These are phyloP conservation scores for Blastobotrys peoriensis DNA, from an alignment of 805 yeast species.

Conservation along the genomic window DNA sequence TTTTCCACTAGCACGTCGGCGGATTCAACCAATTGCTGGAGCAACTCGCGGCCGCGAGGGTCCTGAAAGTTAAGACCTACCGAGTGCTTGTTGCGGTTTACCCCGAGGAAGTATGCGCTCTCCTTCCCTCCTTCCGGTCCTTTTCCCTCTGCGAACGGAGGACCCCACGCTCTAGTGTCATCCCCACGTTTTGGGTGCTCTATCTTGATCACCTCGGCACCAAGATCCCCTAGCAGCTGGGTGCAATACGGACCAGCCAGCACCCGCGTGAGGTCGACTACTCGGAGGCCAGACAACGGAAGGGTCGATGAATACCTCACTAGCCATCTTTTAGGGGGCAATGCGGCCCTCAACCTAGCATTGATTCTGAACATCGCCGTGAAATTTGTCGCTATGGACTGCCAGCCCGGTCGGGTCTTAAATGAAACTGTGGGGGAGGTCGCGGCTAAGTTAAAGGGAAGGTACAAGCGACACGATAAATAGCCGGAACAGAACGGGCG, in stretches of 20 bases:
- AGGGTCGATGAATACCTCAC: slow-evolving; percentile 11
- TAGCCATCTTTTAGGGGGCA: no score
- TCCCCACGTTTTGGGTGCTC: slow-evolving; percentile 39
- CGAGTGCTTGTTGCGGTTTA: slow-evolving; percentile 35
- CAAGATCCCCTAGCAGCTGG: slow-evolving; percentile 37
- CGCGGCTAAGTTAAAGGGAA: no score
- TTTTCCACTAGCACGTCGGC: slow-evolving; percentile 37
- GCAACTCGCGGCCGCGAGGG: slow-evolving; percentile 30
- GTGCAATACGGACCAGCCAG: slow-evolving; percentile 40
- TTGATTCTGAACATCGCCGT: no score
- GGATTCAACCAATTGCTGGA: slow-evolving; percentile 24
- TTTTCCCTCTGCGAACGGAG: slow-evolving; percentile 32
- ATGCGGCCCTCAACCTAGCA: no score
- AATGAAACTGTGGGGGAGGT: no score
- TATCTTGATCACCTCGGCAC: slow-evolving; percentile 38
- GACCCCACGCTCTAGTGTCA: slow-evolving; percentile 41
- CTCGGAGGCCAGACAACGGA: slow-evolving; percentile 32
- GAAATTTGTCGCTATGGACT: no score
- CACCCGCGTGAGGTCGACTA: slow-evolving; percentile 36
- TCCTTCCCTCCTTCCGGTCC: slow-evolving; percentile 22
- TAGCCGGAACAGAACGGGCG: no score
- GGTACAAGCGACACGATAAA: no score
- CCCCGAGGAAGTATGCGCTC: slow-evolving; percentile 35
- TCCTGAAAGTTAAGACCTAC: slow-evolving; percentile 33
- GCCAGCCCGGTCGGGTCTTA: no score